Evolutionary conservation across 2,329 filamentous ascomycete species (phyloP).

Genomic region (Fusarium coffeatum): DNA sequence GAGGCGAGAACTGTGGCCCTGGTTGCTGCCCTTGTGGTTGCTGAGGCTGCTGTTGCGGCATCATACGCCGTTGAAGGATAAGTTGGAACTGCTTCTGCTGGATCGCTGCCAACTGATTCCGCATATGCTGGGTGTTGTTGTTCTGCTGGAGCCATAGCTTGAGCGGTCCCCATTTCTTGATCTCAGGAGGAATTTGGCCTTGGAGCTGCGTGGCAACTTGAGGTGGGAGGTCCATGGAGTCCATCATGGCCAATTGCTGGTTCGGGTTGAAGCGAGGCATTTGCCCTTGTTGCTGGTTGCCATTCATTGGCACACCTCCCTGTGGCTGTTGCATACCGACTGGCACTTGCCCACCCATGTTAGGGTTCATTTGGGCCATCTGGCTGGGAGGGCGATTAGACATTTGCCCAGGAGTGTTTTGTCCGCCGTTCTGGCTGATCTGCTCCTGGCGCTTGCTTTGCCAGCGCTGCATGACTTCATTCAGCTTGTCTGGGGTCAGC

Average conservation of each 20-base stretch:
- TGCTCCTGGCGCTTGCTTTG: conserved; percentile 54
- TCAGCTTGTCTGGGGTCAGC: conserved; percentile 62
- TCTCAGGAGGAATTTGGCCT: conserved; percentile 53
- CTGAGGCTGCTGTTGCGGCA: conserved; percentile 44
- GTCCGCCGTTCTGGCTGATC: conserved; percentile 50
- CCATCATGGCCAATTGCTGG: conserved; percentile 57
- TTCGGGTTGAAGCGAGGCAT: conserved; percentile 46
- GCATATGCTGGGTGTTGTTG: conserved; percentile 49
- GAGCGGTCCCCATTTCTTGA: conserved; percentile 63
- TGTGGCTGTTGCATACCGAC: conserved; percentile 51
- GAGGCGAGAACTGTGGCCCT: conserved; percentile 32
- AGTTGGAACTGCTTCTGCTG: conserved; percentile 57
- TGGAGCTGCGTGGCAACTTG: conserved; percentile 49
- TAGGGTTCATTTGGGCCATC: conserved; percentile 50
- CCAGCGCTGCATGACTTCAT: conserved; percentile 64
- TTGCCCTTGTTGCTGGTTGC: conserved; percentile 47
- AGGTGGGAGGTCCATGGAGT: conserved; percentile 60
- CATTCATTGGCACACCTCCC: conserved; percentile 42
- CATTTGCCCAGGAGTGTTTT: conserved; percentile 50
- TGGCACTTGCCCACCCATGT: conserved; percentile 47
- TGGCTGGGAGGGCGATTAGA: conserved; percentile 48
- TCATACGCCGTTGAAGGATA: conserved; percentile 48
- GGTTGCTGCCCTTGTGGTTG: conserved; percentile 27
- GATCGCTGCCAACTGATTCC: conserved; percentile 49
- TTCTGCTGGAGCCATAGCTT: conserved; percentile 57